phyloP scores from a whole-genome alignment of 495 filamentous ascomycete species.

The Penicillium flavigenum region DNA sequence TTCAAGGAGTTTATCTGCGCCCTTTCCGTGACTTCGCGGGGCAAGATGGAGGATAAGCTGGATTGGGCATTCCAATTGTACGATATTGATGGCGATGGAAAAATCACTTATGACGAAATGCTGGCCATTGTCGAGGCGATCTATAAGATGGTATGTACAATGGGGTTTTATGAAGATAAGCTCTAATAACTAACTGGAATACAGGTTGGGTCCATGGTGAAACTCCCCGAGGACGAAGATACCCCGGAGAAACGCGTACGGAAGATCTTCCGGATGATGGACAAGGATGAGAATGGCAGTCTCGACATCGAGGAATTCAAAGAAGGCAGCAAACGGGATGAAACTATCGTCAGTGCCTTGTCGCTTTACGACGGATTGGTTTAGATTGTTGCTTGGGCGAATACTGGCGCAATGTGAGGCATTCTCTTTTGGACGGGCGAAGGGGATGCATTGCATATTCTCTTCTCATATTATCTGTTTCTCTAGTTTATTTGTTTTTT shows the following conservation, averaged over 20 bases:
- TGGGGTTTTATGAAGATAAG: not conserved
- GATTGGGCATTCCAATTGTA: conserved; percentile 99
- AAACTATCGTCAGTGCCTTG: conserved; percentile 97
- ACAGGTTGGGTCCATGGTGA: conserved; percentile 98
- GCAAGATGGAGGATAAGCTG: conserved; percentile 98
- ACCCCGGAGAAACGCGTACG: conserved; percentile 96
- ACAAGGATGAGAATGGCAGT: conserved; percentile 97
- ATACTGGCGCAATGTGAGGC: conserved; percentile 29
- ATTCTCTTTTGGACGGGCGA: conserved; percentile 13
- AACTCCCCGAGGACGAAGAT: conserved; percentile 96
- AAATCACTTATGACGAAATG: conserved; percentile 99
- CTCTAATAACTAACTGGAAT: conserved; percentile 16
- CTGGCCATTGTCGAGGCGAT: conserved; percentile 97
- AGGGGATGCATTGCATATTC: conserved; percentile 12
- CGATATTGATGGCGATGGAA: conserved; percentile 97
- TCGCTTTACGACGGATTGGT: conserved; percentile 96
- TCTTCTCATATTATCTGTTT: conserved; percentile 1
- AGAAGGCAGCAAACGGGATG: conserved; percentile 96
- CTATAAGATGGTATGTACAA: conserved; percentile 87
- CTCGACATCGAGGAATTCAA: conserved; percentile 97
- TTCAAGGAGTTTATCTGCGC: conserved; percentile 99
- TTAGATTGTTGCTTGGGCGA: conserved; percentile 43
- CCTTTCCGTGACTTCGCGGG: conserved; percentile 90
- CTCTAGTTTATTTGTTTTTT: conserved; percentile 2
- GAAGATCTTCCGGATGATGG: conserved; percentile 99